These are phyloP conservation scores for Prosopis cineraria DNA, from an alignment of 306 rosid genomes.

Conservation along the genomic window DNA sequence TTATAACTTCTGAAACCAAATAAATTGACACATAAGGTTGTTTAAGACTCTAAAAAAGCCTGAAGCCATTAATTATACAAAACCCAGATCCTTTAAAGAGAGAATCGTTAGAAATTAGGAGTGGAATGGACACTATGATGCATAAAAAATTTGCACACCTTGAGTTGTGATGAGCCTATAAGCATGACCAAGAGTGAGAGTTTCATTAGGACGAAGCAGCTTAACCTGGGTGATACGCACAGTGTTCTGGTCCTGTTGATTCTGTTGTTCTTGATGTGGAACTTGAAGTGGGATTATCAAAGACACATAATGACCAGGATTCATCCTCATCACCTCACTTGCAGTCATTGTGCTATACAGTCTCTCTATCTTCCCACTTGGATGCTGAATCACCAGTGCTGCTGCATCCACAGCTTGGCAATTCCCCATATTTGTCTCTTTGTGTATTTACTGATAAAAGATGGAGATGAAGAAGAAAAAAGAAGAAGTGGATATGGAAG, in stretches of 20 bases:
- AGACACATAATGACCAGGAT: constrained; percentile 95
- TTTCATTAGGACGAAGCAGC: constrained; percentile 85
- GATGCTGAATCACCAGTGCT: constrained; percentile 93
- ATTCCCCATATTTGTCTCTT: constrained; percentile 65
- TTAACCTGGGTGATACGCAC: constrained; percentile 90
- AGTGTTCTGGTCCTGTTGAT: constrained; percentile 39
- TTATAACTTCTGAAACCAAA: constrained; percentile 70
- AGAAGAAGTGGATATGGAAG: background rate
- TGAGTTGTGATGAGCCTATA: constrained; percentile 86
- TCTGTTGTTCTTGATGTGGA: constrained; percentile 37
- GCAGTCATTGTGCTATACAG: constrained; percentile 74
- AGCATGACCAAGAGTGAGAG: constrained; percentile 97
- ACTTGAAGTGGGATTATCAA: constrained; percentile 83
- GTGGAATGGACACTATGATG: background rate
- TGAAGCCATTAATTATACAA: constrained; percentile 6
- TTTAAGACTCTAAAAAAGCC: background rate
- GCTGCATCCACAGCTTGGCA: constrained; percentile 99
- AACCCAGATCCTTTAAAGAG: background rate
- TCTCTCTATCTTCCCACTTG: constrained; percentile 87
- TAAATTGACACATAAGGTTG: background rate
- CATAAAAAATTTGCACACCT: constrained; percentile 41
- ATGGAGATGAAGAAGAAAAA: constrained; percentile 21
- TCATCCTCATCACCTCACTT: constrained; percentile 82
- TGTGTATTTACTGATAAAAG: background rate
- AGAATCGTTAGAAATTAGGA: background rate